Base-by-base conservation (phyloP, 2,329 filamentous ascomycete genomes). In the Thermothelomyces thermophilus region DNA sequence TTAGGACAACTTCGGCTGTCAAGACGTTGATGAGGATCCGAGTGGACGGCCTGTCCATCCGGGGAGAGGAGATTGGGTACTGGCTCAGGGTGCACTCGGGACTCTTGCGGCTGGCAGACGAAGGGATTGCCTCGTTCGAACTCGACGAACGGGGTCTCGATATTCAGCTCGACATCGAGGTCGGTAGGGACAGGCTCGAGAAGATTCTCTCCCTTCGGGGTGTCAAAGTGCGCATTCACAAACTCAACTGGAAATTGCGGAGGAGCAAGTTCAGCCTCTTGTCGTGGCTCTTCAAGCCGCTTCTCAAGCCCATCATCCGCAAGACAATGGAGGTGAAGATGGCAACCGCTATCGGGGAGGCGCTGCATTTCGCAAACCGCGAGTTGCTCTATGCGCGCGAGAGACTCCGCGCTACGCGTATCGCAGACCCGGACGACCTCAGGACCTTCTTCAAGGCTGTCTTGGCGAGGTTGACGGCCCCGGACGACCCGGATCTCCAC, bases 71-170 rank as follows among this genome's bases (percentile, higher is more conserved):
- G 55, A 74, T 97, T 28, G 91, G 91, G 20, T 97, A 90, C 70
- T 94, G 90, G 82, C 72, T 96, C 28, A 85, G 86, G 9, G 76
- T 87, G 0, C 90, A 93, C 64, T 81, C 82, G 13, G 83, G 87
- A 2, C 65, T 94, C 2, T 73, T 95, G 42, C 82, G 82, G 20
- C 74, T 95, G 26, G 79, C 81, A 2, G 90, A 95, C 60, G 79
- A 90, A 64, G 91, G 91, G 3, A 86, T 96, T 41, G 88, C 86
- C 5, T 88, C 85, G 26, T 90, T 97, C 67, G 80, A 81, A 39
- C 79, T 97, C 5, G 91, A 96, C 65, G 83, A 91, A 58, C 80
- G 87, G 17, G 91, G 91, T 16, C 82, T 96, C 51, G 91, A 96
- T 64, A 79, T 97, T 43, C 82, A 87, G 24, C 70, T 96, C 5